phyloP scores from a whole-genome alignment of 768 basidiomycete species.

The Agaricus sinodeliciosus region DNA sequence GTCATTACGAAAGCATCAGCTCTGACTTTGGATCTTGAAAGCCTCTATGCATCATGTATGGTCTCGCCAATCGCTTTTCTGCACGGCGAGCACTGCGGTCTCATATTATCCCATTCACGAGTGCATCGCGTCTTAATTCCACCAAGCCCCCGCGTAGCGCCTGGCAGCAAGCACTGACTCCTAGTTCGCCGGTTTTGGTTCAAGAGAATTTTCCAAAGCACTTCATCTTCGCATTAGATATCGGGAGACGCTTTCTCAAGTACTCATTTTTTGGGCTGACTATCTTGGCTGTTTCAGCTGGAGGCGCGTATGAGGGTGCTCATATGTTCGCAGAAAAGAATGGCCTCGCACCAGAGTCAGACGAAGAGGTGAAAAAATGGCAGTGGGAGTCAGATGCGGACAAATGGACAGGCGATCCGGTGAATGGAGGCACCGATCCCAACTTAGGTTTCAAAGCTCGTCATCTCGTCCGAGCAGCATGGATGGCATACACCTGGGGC shows the following conservation, averaged over 20 bases:
- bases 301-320: conserved; percentile 44
- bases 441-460: conserved; percentile 55
- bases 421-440: conserved; percentile 63
- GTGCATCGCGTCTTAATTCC: background rate
- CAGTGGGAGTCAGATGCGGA: conserved; percentile 63
- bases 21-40: background rate
- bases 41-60: conserved; percentile 2
- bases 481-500: conserved; percentile 68
- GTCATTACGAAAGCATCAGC: no score
- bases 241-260: conserved; percentile 42
- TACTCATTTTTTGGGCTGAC: conserved; percentile 40
- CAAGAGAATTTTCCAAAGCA: conserved; percentile 25
- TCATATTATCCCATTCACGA: background rate
- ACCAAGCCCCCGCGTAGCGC: background rate
- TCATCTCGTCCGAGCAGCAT: conserved; percentile 60
- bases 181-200: conserved; percentile 8
- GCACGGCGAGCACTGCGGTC: background rate
- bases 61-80: background rate
- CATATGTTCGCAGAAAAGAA: conserved; percentile 63
- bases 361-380: conserved; percentile 51
- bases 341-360: conserved; percentile 37
- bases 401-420: conserved; percentile 50
- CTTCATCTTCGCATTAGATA: conserved; percentile 31
- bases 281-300: conserved; percentile 36
- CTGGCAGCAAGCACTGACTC: conserved; percentile 4